Percentiles rank a stretch among this genome's conserved stretches.
Conservation (phyloP, 805 yeast genomes). For the Yueomyces sinensis region DNA sequence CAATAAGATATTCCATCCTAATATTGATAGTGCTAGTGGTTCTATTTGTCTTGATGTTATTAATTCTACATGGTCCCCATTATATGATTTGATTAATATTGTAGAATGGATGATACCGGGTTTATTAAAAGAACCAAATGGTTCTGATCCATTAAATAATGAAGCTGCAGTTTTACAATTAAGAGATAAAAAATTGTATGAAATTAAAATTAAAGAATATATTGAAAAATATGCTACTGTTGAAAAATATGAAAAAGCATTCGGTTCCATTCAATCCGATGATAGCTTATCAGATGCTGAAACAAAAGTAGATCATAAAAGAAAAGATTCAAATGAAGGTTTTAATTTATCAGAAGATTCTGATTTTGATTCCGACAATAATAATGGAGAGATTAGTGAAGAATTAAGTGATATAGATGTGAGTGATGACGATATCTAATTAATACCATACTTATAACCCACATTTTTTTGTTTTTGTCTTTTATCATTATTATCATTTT, state of each 20-base stretch:
- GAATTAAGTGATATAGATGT: slow-evolving; percentile 22
- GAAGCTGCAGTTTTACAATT: slow-evolving; percentile 76
- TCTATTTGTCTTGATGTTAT: slow-evolving; percentile 92
- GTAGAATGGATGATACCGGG: slow-evolving; percentile 93
- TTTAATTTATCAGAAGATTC: slow-evolving; percentile 4
- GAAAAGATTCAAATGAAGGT: slow-evolving; percentile 2
- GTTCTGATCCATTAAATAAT: slow-evolving; percentile 85
- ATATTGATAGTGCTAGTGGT: slow-evolving; percentile 82
- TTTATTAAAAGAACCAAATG: slow-evolving; percentile 79
- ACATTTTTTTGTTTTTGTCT: too few species aligned
- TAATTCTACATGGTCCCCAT: slow-evolving; percentile 96
- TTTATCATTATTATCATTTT: not conserved
- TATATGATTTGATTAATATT: slow-evolving; percentile 84
- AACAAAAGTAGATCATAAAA: slow-evolving; percentile 6
- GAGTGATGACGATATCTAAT: slow-evolving; percentile 11
- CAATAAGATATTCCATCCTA: slow-evolving; percentile 88
- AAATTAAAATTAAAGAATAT: slow-evolving; percentile 55
- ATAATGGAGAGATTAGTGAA: slow-evolving; percentile 9
- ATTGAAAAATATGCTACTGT: slow-evolving; percentile 56
- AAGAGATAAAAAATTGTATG: slow-evolving; percentile 53
- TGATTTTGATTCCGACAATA: slow-evolving; percentile 7
- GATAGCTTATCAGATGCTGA: slow-evolving; percentile 17
- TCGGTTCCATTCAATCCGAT: slow-evolving; percentile 36
- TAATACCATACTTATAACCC: too few species aligned
- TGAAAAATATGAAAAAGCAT: slow-evolving; percentile 25